Evolutionary conservation across 345 rosid species (phyloP).

Genomic region (Salix arbutifolia): DNA sequence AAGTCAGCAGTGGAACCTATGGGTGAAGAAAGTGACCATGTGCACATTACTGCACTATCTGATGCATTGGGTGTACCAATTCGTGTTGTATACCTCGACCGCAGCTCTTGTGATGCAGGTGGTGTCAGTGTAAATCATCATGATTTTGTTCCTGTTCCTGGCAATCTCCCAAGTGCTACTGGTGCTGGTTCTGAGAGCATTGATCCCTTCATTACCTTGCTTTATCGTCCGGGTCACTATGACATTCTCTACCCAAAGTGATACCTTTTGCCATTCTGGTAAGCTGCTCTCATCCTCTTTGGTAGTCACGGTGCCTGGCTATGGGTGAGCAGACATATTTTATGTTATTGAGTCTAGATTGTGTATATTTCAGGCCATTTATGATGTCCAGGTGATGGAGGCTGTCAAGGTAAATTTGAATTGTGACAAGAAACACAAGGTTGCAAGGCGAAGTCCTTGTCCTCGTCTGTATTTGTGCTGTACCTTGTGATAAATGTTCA

Average conservation of each 20-base stretch:
- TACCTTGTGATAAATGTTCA: constrained; percentile 23
- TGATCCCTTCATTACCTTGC: constrained; percentile 71
- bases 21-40: constrained; percentile 99
- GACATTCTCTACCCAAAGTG: constrained; percentile 90
- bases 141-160: constrained; percentile 60
- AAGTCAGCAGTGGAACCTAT: constrained; percentile 97
- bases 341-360: not conserved
- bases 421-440: constrained; percentile 5
- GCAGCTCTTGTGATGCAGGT: constrained; percentile 78
- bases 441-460: constrained; percentile 13
- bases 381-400: constrained; percentile 12
- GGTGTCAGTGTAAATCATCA: constrained; percentile 86
- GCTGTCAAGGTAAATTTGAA: not conserved
- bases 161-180: constrained; percentile 25
- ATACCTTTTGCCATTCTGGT: constrained; percentile 30
- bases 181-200: constrained; percentile 29
- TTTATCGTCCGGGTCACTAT: constrained; percentile 98
- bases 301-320: not conserved
- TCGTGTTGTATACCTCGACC: constrained; percentile 89
- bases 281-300: constrained; percentile 19
- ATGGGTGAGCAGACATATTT: not conserved
- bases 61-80: constrained; percentile 92
- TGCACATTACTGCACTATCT: constrained; percentile 91
- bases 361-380: constrained; percentile 21
- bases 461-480: constrained; percentile 19